Evolutionary conservation across 306 rosid species (phyloP), one percentile per base, ranked within the genome.

Genomic region (Senna siamea): DNA sequence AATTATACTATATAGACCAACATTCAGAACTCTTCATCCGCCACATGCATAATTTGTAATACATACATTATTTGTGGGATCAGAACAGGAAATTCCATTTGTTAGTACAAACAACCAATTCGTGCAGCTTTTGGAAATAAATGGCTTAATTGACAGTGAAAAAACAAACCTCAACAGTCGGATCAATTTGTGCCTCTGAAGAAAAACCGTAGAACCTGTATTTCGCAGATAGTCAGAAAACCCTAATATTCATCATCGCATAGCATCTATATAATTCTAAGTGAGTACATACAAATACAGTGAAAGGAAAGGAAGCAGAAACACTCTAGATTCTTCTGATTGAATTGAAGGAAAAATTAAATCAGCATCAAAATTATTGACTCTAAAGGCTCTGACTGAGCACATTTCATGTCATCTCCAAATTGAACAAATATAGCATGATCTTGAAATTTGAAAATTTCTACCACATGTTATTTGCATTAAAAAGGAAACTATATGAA

Each of bases 201-300:
- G 97, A 91, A 89, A 93, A 93, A 77, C 97, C 98, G 73, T 93
- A 83, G 84, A 89, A 93, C 90, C 98, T 93, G 88, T 50, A 85
- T 70, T 73, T 63, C 48, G 67, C 47, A 50, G 13, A 71, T 46
- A 58, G 57, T 60, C 26, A 74, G 58, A 66, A 71, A 44, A 32
- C 35, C 50, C 58, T 56, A 30, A 34, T 66, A 17, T 57, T 57
- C 61, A 57, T 44, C 10, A 68, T 43, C 53, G 32, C 71, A 15
- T 35, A 2, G 54, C 54, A 51, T 63, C 35, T 51, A 23, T 23
- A 67, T 38, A 37, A 35, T 64, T 50, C 23, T 52, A 68, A 72
- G 20, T 70, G 58, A 52, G 58, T 32, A 66, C 26, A 50, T 34
- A 58, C 41, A 68, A 18, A 26, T 38, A 59, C 48, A 72, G 32